Percentiles rank a stretch among this genome's conserved stretches.
Conservation (phyloP, 176 grass and related monocot species). For the Raddia distichophylla region DNA sequence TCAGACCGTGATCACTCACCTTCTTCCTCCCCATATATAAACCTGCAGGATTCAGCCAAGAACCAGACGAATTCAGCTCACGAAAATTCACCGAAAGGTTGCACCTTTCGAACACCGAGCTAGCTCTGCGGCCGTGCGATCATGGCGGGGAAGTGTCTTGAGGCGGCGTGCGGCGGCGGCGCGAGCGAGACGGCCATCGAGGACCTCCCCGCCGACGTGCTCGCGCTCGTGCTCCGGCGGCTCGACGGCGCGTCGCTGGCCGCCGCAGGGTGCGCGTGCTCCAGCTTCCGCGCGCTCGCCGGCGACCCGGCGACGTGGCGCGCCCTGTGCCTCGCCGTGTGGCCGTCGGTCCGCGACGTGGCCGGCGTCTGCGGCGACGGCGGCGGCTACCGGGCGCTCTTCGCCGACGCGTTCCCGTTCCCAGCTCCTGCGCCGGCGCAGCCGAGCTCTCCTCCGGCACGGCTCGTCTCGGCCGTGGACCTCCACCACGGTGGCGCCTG, state of each 20-base stretch:
- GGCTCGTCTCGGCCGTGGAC: constrained; percentile 82
- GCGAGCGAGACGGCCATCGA: constrained; percentile 35
- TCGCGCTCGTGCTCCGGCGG: constrained; percentile 52
- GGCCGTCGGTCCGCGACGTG: constrained; percentile 62
- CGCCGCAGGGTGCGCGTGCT: constrained; percentile 58
- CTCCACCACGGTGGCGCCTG: constrained; percentile 51
- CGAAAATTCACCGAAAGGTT: neutral
- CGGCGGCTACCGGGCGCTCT: constrained; percentile 50
- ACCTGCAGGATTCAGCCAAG: neutral
- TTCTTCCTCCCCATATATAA: neutral
- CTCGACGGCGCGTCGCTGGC: constrained; percentile 81
- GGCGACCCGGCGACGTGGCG: constrained; percentile 58
- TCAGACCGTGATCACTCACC: constrained; percentile 39
- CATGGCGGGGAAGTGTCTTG: neutral
- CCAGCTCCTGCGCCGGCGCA: constrained; percentile 21
- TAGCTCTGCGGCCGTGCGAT: neutral
- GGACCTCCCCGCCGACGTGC: constrained; percentile 73
- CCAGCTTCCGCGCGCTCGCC: constrained; percentile 57
- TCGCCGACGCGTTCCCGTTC: constrained; percentile 79
- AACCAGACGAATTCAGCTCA: too few species aligned
- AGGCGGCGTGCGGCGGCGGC: neutral
- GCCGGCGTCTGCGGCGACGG: neutral
- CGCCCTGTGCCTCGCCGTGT: constrained; percentile 61
- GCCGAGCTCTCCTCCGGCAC: neutral
- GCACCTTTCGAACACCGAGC: neutral